phyloP scores from a whole-genome alignment of 345 rosid genomes.

The Aquilaria yunnanensis region DNA sequence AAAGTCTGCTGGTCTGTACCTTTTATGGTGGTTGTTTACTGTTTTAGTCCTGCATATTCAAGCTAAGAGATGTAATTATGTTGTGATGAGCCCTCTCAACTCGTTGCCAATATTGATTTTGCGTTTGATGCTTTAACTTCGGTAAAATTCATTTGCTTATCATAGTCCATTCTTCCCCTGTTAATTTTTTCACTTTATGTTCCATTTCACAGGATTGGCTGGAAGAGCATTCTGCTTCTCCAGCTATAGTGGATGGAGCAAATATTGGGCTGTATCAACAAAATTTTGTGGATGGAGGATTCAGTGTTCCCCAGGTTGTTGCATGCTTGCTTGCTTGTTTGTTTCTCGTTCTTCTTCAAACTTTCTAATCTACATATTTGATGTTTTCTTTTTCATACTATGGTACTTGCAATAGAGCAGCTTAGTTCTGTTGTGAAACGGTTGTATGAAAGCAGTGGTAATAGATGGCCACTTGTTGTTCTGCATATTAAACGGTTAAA shows the following conservation, averaged over 20 bases:
- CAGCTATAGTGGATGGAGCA: constrained; percentile 89
- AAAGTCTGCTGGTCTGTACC: not conserved
- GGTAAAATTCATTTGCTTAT: not conserved
- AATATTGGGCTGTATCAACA: constrained; percentile 89
- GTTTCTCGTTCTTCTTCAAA: not conserved
- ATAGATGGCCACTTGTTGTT: constrained; percentile 70
- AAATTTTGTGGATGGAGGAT: constrained; percentile 80
- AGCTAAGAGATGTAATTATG: not conserved
- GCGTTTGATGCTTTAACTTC: not conserved
- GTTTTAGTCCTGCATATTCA: not conserved
- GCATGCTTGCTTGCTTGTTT: not conserved
- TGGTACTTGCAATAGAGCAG: constrained; percentile 54
- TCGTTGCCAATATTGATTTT: too few relatives aligned
- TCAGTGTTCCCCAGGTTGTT: constrained; percentile 71
- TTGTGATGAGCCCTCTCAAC: too few relatives aligned
- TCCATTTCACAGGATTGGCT: constrained; percentile 54
- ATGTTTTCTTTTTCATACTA: constrained; percentile 7
- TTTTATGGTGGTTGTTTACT: not conserved
- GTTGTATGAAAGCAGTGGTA: constrained; percentile 37
- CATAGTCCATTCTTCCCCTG: not conserved
- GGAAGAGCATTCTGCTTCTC: constrained; percentile 45
- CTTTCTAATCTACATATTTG: constrained; percentile 5
- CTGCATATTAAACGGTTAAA: constrained; percentile 68
- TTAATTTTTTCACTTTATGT: not conserved
- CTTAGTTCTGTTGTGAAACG: constrained; percentile 77